Percentiles rank a stretch among this genome's conserved stretches.
These are phyloP conservation scores for Suhomyces prunicola DNA, from an alignment of 805 yeast species.

Conservation along the genomic window DNA sequence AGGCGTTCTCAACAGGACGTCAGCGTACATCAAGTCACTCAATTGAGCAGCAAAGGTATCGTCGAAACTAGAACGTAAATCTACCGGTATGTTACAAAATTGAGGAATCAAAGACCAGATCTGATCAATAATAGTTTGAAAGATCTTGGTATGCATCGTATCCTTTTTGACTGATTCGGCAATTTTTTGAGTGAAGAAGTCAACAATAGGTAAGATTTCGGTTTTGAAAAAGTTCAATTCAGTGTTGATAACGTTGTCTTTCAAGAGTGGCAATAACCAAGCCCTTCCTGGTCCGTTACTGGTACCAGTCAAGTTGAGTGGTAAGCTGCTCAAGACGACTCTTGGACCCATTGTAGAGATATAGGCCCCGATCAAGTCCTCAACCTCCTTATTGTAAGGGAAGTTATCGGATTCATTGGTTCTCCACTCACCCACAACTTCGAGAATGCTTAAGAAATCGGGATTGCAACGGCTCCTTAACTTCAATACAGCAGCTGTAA, in stretches of 20 bases:
- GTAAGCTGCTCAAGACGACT: constrained; percentile 66
- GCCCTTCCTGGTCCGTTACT: constrained; percentile 76
- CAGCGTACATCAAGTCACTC: constrained; percentile 70
- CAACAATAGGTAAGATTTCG: constrained; percentile 64
- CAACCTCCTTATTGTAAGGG: constrained; percentile 71
- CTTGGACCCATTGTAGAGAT: constrained; percentile 85
- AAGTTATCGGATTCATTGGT: constrained; percentile 69
- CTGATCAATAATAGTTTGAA: constrained; percentile 84
- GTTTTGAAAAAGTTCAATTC: constrained; percentile 59
- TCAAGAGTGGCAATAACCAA: constrained; percentile 86
- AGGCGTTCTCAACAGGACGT: constrained; percentile 71
- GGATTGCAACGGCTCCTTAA: constrained; percentile 68
- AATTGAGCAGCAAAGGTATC: constrained; percentile 76
- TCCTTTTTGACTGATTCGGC: constrained; percentile 43
- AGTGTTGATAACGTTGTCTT: constrained; percentile 80
- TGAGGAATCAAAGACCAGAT: constrained; percentile 88
- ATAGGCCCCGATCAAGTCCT: constrained; percentile 74
- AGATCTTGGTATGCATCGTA: constrained; percentile 71
- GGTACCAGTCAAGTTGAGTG: constrained; percentile 67
- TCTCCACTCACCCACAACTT: constrained; percentile 82
- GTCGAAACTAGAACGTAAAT: constrained; percentile 59
- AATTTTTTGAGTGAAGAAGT: constrained; percentile 50
- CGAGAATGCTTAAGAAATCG: constrained; percentile 61
- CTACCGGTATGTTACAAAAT: constrained; percentile 83
- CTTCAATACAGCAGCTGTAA: constrained; percentile 59